Evolutionary conservation across 805 yeast genomes (phyloP).

Genomic region (Saccharomycopsis schoenii): DNA sequence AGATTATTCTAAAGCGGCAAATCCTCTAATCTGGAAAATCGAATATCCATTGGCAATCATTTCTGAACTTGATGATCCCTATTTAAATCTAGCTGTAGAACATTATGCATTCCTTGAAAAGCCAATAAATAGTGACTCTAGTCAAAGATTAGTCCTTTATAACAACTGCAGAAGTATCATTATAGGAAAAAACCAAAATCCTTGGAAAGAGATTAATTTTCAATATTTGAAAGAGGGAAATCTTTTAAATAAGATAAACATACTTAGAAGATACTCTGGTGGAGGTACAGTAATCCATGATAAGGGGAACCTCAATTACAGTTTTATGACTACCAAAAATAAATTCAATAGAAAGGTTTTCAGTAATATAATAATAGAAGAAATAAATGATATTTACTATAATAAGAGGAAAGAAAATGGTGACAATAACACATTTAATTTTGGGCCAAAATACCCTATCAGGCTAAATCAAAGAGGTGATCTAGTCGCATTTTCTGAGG

Average conservation of each 20-base stretch:
- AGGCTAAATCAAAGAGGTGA: constrained; percentile 67
- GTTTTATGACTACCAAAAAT: constrained; percentile 61
- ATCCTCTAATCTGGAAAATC: not conserved
- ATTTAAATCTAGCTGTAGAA: constrained; percentile 72
- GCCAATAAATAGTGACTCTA: not conserved
- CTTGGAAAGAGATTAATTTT: constrained; percentile 78
- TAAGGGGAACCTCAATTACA: constrained; percentile 76
- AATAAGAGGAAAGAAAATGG: constrained; percentile 3
- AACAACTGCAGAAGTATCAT: constrained; percentile 80
- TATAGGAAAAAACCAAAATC: constrained; percentile 91
- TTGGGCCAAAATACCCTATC: constrained; percentile 24
- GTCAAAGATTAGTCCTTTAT: constrained; percentile 56
- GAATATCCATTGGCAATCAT: constrained; percentile 21
- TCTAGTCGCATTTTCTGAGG: constrained; percentile 11
- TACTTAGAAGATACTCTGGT: constrained; percentile 76
- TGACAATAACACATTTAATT: constrained; percentile 19
- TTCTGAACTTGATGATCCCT: constrained; percentile 57
- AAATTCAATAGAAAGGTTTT: constrained; percentile 53
- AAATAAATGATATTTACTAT: constrained; percentile 24
- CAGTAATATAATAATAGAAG: constrained; percentile 37
- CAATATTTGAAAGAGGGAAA: constrained; percentile 22
- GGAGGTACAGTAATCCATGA: constrained; percentile 98
- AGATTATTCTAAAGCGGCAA: not conserved
- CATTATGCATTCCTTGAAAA: constrained; percentile 38
- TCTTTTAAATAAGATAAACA: constrained; percentile 37